A percentile compares a stretch with the other conserved stretches of the same genome.
phyloP scores from a whole-genome alignment of 2,329 filamentous ascomycete genomes.

The Stagonosporopsis chrysanthemi region DNA sequence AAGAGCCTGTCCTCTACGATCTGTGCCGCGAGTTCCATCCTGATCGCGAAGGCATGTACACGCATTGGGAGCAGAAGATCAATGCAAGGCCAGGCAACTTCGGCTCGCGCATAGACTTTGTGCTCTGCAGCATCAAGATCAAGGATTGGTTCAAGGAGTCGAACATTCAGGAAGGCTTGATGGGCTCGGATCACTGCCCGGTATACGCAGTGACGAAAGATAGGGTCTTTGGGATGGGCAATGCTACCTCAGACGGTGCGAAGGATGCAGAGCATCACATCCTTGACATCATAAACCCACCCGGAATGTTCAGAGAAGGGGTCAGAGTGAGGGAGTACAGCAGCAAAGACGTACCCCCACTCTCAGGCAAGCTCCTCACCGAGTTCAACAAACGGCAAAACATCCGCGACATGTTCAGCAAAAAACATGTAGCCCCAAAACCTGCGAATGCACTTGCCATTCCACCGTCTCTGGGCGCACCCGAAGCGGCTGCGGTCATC shows the following conservation, averaged over 20 bases:
- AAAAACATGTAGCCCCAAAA: conserved; percentile 28
- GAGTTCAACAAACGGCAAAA: conserved; percentile 85
- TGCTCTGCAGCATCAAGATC: conserved; percentile 82
- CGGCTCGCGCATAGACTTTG: conserved; percentile 91
- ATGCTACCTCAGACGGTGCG: conserved; percentile 1
- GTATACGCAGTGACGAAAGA: conserved; percentile 81
- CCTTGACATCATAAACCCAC: conserved; percentile 78
- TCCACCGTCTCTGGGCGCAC: conserved; percentile 1
- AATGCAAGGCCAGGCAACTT: conserved; percentile 97
- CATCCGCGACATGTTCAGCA: conserved; percentile 91
- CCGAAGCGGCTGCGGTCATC: conserved; percentile 3
- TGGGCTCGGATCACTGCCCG: conserved; percentile 96
- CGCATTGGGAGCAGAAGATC: conserved; percentile 93
- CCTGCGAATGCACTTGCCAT: conserved; percentile 10
- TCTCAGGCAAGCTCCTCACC: conserved; percentile 83
- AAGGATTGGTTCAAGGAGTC: conserved; percentile 79
- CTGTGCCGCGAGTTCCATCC: conserved; percentile 83
- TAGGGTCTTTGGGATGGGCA: conserved; percentile 56
- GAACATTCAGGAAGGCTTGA: conserved; percentile 90
- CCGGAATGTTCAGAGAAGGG: conserved; percentile 73
- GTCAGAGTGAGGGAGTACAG: conserved; percentile 71
- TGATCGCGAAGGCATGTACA: conserved; percentile 87
- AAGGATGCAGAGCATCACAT: conserved; percentile 61
- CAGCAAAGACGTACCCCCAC: conserved; percentile 69
- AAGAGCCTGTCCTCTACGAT: conserved; percentile 80